Evolutionary conservation across 495 filamentous ascomycete species (phyloP).

Genomic region (Aspergillus bridgeri): DNA sequence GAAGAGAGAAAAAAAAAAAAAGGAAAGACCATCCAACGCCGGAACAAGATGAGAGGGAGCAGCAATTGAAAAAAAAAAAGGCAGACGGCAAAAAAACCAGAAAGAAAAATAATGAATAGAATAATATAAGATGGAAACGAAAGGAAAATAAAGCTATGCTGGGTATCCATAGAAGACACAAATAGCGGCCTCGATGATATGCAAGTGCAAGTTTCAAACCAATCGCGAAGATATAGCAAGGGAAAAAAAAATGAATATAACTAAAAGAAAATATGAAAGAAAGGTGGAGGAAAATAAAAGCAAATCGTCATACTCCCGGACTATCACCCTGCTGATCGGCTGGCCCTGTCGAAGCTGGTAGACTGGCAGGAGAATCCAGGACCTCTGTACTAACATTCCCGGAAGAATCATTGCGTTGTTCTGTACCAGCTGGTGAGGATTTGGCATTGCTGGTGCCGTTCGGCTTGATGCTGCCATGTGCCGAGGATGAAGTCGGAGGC

Average conservation of each 20-base stretch:
- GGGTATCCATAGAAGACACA: conserved; percentile 41
- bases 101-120: not conserved
- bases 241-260: conserved; percentile 3
- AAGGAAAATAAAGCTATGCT: conserved; percentile 22
- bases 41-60: not conserved
- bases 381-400: conserved; percentile 35
- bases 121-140: not conserved
- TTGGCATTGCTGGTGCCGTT: conserved; percentile 2
- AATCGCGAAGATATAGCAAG: not conserved
- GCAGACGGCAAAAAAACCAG: not conserved
- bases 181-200: conserved; percentile 9
- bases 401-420: conserved; percentile 35
- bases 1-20: not conserved
- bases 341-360: conserved; percentile 5
- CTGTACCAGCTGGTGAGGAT: conserved; percentile 21
- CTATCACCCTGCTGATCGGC: not conserved
- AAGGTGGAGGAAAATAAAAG: not conserved
- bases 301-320: not conserved
- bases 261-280: not conserved
- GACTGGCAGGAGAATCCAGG: conserved; percentile 28
- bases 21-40: not conserved
- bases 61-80: not conserved
- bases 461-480: conserved; percentile 6
- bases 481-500: not conserved
- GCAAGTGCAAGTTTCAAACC: not conserved